Conservation (phyloP, 2,329 filamentous ascomycete genomes). For the Penicillium sp. region DNA sequence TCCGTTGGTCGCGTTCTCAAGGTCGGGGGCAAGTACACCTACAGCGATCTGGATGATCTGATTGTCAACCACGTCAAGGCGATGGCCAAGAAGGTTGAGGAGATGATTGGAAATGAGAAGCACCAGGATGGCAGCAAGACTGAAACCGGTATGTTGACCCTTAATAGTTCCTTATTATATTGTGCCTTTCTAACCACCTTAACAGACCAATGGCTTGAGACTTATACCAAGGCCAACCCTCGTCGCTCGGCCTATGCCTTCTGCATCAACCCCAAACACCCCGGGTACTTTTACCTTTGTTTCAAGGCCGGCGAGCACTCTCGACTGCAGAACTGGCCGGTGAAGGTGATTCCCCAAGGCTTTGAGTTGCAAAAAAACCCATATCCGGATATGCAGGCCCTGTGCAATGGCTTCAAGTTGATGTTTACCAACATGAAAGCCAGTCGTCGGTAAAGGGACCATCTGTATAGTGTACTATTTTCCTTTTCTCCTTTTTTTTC, state of each 20-base stretch:
- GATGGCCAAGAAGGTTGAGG: constrained; percentile 96
- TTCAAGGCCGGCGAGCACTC: constrained; percentile 87
- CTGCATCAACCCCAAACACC: constrained; percentile 87
- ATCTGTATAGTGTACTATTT: constrained; percentile 27
- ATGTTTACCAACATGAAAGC: constrained; percentile 67
- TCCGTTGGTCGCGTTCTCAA: constrained; percentile 83
- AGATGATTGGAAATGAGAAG: constrained; percentile 93
- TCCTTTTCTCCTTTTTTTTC: constrained; percentile 1
- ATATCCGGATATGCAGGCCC: constrained; percentile 90
- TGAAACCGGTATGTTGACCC: constrained; percentile 78
- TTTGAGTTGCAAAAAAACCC: constrained; percentile 86
- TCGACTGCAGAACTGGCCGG: constrained; percentile 73
- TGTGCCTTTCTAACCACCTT: not conserved
- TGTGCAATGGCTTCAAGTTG: constrained; percentile 97
- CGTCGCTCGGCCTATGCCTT: constrained; percentile 92
- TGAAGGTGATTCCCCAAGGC: constrained; percentile 88
- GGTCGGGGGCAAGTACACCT: constrained; percentile 84
- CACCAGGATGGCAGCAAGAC: constrained; percentile 79
- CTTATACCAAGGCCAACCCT: constrained; percentile 94
- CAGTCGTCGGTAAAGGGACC: constrained; percentile 25
- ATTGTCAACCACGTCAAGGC: constrained; percentile 97
- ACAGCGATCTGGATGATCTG: constrained; percentile 93
- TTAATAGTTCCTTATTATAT: constrained; percentile 1
- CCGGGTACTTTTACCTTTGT: constrained; percentile 92
- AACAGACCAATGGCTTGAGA: constrained; percentile 89